A percentile compares a stretch with the other conserved stretches of the same genome.
phyloP scores from a whole-genome alignment of 192 early-diverging fungal species.

The Coemansia sp. region DNA sequence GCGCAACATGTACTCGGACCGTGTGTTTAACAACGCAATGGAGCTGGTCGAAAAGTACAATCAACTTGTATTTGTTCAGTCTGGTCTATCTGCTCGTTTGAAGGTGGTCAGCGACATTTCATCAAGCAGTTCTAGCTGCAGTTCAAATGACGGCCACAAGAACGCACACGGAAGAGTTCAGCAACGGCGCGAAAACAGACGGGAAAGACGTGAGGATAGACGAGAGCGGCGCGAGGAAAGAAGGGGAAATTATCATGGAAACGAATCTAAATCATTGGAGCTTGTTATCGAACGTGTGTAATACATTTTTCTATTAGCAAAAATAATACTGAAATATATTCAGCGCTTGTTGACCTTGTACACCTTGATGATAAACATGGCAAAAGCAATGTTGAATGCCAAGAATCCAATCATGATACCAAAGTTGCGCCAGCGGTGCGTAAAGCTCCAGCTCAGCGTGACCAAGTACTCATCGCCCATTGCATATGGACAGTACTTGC shows the following conservation, averaged over 20 bases:
- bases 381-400: conserved; percentile 57
- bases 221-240: too few species aligned
- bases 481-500: conserved; percentile 58
- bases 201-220: too few species aligned
- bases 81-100: too few species aligned
- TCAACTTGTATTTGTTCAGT: too few species aligned
- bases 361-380: conserved; percentile 33
- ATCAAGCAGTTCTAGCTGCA: too few species aligned
- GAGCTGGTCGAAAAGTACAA: not conserved
- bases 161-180: too few species aligned
- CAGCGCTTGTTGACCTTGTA: conserved; percentile 54
- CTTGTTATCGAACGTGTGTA: too few species aligned
- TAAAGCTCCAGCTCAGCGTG: conserved; percentile 55
- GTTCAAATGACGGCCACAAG: too few species aligned
- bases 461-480: conserved; percentile 42
- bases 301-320: not conserved
- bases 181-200: too few species aligned
- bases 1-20: not conserved
- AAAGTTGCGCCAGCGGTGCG: conserved; percentile 64
- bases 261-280: too few species aligned
- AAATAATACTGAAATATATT: not conserved
- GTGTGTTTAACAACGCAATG: not conserved
- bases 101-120: too few species aligned
- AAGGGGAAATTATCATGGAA: too few species aligned
- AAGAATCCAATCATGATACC: conserved; percentile 60